Percentiles rank a stretch among this genome's conserved stretches.
Conservation (phyloP, 176 grass and related monocot genomes). For the Metroxylon sagu region DNA sequence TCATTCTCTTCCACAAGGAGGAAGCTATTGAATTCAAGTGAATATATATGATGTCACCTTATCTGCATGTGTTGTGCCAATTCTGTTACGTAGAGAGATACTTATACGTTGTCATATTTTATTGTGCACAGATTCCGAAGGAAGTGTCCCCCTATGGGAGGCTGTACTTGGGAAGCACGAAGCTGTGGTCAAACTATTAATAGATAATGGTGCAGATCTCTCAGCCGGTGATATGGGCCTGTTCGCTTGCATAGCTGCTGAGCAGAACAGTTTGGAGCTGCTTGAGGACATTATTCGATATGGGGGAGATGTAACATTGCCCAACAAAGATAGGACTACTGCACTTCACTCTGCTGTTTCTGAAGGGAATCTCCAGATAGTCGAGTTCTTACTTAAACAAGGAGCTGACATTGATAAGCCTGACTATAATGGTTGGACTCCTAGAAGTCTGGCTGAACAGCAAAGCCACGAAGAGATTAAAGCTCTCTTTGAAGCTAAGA, state of each 20-base stretch:
- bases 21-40: too few species aligned
- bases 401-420: conserved; percentile 46
- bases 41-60: too few species aligned
- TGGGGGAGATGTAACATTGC: conserved; percentile 32
- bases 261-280: conserved; percentile 45
- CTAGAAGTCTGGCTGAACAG: conserved; percentile 64
- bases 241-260: conserved; percentile 48
- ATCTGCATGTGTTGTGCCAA: too few species aligned
- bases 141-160: conserved; percentile 81
- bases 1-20: too few species aligned
- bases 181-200: conserved; percentile 41
- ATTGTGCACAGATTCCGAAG: conserved; percentile 50
- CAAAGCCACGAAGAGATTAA: conserved; percentile 76
- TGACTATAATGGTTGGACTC: conserved; percentile 50
- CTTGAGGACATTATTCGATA: conserved; percentile 53
- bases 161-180: conserved; percentile 58
- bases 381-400: conserved; percentile 50
- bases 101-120: background rate
- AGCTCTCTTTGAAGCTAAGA: conserved; percentile 37
- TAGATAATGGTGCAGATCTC: conserved; percentile 46
- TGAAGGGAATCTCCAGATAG: conserved; percentile 51
- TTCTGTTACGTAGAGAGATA: too few species aligned
- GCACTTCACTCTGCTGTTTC: conserved; percentile 69
- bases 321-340: conserved; percentile 47
- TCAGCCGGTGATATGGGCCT: conserved; percentile 45